Evolutionary conservation across 495 filamentous ascomycete species (phyloP), one percentile per base, ranked within the genome.

Genomic region (Hypomontagnella submonticulosa): DNA sequence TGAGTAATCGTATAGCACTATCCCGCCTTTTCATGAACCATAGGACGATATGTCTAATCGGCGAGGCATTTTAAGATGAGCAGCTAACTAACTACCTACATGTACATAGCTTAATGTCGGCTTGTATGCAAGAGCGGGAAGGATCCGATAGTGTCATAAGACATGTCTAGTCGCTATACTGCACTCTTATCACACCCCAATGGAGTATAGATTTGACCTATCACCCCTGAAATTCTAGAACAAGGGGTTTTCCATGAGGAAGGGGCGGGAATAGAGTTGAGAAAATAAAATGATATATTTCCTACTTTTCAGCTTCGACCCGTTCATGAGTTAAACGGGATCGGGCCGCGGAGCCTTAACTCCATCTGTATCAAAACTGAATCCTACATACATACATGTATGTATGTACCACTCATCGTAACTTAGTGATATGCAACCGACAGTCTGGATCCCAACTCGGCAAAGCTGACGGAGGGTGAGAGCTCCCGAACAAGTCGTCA

Each of bases 351-450:
- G 54, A 44, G 38, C 41, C 23, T 51, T 61, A 46, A 46, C 56
- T 66, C 16, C 27, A 30, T 52, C 20, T 55, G 54, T 19, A 7
- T 27, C 42, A 10, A 53, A 13, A 38, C 16, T 27, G 30, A 11
- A 15, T 23, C 49, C 34, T 4, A 41, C 33, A 18, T 27, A n/a
- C n/a, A n/a, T n/a, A n/a, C n/a, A n/a, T n/a, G n/a, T n/a, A n/a
- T n/a, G n/a, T n/a, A 53, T 15, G 42, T 47, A 30, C 47, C 52
- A 46, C 38, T 48, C 32, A 30, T 13, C 12, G 57, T 27, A 13
- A 43, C 43, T 46, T 50, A 47, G 57, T 61, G 50, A 57, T 50
- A 67, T 53, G 54, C 42, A 67, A 67, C 63, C 63, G 63, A 60
- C 63, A 60, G 56, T 44, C 57, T 61, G 63, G 63, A 66, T 66